A percentile compares a stretch with the other conserved stretches of the same genome.
These are phyloP conservation scores for Talaromyces wortmannii DNA, from an alignment of 495 filamentous ascomycete species.

Conservation along the genomic window DNA sequence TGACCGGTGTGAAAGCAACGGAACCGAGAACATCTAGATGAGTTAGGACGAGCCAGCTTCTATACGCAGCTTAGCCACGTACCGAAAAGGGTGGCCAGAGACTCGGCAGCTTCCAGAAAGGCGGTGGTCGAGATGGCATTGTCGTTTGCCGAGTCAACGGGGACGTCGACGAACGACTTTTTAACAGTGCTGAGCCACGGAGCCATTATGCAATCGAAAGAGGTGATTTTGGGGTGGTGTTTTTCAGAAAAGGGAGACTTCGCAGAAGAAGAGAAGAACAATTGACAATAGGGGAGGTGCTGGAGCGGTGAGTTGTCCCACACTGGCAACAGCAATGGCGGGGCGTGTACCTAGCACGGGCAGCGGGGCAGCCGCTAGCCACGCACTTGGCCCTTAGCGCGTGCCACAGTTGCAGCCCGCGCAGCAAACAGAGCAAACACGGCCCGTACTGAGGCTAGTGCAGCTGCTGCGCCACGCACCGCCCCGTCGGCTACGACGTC, in stretches of 20 bases:
- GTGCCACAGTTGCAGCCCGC: not conserved
- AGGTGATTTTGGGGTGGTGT: not conserved
- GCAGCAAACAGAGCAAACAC: conserved; percentile 16
- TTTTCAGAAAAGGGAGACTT: conserved; percentile 3
- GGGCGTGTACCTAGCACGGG: not conserved
- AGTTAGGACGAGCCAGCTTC: not conserved
- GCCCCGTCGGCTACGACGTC: conserved; percentile 17
- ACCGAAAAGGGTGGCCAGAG: conserved; percentile 84
- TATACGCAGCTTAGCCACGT: conserved; percentile 10
- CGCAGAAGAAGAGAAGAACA: conserved; percentile 5
- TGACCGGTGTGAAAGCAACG: conserved; percentile 77
- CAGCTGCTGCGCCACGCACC: not conserved
- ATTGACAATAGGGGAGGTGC: not conserved
- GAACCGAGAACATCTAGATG: conserved; percentile 70
- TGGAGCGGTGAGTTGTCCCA: not conserved
- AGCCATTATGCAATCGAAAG: conserved; percentile 6
- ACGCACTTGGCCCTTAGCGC: not conserved
- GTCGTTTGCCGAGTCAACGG: conserved; percentile 61
- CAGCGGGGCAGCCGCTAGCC: conserved; percentile 5
- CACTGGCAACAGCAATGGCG: not conserved
- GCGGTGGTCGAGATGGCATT: conserved; percentile 75
- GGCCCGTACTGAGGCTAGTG: not conserved
- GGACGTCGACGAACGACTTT: conserved; percentile 74
- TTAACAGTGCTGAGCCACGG: conserved; percentile 79
- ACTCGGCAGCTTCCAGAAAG: conserved; percentile 88